phyloP scores from a whole-genome alignment of 2,329 filamentous ascomycete species.

The Claviceps cyperi region DNA sequence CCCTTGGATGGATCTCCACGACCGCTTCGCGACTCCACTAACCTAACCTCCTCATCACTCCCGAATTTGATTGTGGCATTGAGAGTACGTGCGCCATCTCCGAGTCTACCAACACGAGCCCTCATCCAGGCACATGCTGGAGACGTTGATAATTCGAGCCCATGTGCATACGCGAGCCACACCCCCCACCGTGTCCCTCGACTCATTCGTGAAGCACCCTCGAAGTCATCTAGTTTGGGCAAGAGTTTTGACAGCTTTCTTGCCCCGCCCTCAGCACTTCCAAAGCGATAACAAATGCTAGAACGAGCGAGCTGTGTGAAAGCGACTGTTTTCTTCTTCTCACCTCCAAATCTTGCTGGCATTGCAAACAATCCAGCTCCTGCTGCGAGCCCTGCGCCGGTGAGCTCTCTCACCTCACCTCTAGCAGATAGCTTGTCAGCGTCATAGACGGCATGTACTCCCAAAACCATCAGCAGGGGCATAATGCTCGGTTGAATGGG shows the following conservation, averaged over 20 bases:
- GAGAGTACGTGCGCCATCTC: constrained; percentile 8
- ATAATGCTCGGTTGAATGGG: constrained; percentile 60
- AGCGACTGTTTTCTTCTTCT: constrained; percentile 3
- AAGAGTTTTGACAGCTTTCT: constrained; percentile 3
- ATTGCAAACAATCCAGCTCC: constrained; percentile 10
- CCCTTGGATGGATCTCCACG: constrained; percentile 2
- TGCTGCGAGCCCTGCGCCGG: constrained; percentile 16
- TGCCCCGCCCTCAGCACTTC: neutral
- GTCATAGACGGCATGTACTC: constrained; percentile 50
- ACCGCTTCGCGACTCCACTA: constrained; percentile 5
- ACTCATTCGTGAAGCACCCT: constrained; percentile 18
- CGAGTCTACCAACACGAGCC: constrained; percentile 5
- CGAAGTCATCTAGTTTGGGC: constrained; percentile 9
- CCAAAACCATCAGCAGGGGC: constrained; percentile 56
- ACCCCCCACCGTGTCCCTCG: constrained; percentile 17
- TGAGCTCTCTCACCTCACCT: constrained; percentile 9
- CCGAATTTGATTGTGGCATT: constrained; percentile 15
- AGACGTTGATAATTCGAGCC: constrained; percentile 13
- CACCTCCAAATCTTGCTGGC: constrained; percentile 2
- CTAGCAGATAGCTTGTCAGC: constrained; percentile 9
- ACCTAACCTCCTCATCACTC: constrained; percentile 5
- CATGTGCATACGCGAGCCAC: constrained; percentile 26
- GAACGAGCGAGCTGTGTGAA: constrained; percentile 7
- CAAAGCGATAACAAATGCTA: constrained; percentile 13
- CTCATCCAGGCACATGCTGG: constrained; percentile 10